Conservation (phyloP, 2,329 filamentous ascomycete genomes). For the Neodidymelliopsis sp. region DNA sequence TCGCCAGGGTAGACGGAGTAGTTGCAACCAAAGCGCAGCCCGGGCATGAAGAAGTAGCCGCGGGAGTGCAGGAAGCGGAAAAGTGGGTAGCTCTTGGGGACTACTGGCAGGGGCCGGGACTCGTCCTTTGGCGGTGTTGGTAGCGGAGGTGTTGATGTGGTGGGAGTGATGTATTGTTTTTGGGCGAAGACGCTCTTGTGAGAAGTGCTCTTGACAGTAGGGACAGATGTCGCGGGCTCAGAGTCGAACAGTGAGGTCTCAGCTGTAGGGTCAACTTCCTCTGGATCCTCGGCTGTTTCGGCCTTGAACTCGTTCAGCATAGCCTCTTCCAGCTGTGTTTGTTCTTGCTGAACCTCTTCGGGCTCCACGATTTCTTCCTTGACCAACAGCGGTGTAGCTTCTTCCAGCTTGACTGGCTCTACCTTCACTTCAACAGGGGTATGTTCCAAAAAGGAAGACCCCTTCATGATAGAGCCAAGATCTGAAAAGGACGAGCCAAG, state of each 20-base stretch:
- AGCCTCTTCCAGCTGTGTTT: conserved; percentile 3
- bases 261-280: conserved; percentile 3
- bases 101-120: conserved; percentile 43
- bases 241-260: conserved; percentile 40
- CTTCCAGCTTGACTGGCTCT: not conserved
- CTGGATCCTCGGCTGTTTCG: not conserved
- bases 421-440: conserved; percentile 6
- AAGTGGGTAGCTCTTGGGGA: conserved; percentile 67
- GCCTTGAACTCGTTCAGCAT: conserved; percentile 13
- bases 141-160: conserved; percentile 54
- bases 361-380: conserved; percentile 1
- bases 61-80: conserved; percentile 80
- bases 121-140: conserved; percentile 22
- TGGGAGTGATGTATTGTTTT: conserved; percentile 53
- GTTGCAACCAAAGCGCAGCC: conserved; percentile 90
- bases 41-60: conserved; percentile 89
- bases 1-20: conserved; percentile 97
- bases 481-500: conserved; percentile 11
- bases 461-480: conserved; percentile 37
- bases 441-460: conserved; percentile 28
- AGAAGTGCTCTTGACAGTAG: conserved; percentile 14
- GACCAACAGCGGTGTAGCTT: conserved; percentile 3
- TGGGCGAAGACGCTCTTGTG: conserved; percentile 28
- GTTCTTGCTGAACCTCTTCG: not conserved
- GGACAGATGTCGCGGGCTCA: conserved; percentile 13